Percentiles rank a stretch among this genome's conserved stretches.
Evolutionary conservation across 2,329 filamentous ascomycete genomes (phyloP).

Genomic region (Ambrosiella xylebori): DNA sequence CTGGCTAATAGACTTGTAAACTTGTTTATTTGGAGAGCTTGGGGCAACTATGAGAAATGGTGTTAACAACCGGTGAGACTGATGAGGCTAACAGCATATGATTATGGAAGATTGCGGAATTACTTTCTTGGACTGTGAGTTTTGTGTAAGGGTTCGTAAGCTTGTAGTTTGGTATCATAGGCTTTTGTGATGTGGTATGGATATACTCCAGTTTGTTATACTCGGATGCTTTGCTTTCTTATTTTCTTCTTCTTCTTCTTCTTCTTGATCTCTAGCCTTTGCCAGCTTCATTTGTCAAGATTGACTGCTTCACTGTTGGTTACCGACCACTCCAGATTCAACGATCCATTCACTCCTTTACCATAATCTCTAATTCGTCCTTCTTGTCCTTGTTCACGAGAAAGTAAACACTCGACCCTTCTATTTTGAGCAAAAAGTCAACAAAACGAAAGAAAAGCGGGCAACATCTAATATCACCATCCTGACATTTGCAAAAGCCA

Average conservation of each 20-base stretch:
- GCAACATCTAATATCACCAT: neutral
- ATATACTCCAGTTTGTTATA: neutral
- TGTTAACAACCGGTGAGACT: no score
- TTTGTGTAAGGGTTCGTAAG: neutral
- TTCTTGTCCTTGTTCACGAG: neutral
- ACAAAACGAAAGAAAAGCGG: neutral
- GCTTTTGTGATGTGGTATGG: neutral
- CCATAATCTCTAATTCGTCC: conserved; percentile 2
- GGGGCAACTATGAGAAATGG: neutral
- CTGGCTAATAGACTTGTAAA: neutral
- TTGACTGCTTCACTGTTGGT: neutral
- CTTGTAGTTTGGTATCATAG: neutral
- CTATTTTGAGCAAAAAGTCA: neutral
- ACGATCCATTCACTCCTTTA: neutral
- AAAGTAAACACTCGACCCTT: neutral
- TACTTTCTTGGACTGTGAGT: neutral
- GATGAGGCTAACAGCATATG: no score
- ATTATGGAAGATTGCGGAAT: neutral
- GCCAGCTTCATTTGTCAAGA: neutral
- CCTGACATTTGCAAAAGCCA: neutral
- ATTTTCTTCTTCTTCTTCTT: neutral
- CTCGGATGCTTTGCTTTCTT: neutral
- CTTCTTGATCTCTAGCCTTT: conserved; percentile 1
- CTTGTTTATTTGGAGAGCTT: neutral
- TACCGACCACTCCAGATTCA: neutral